Percentiles rank a stretch among this genome's conserved stretches.
These are phyloP conservation scores for Cylindricascospora bacillispora DNA, from an alignment of 1,139 yeast species.

Conservation along the genomic window DNA sequence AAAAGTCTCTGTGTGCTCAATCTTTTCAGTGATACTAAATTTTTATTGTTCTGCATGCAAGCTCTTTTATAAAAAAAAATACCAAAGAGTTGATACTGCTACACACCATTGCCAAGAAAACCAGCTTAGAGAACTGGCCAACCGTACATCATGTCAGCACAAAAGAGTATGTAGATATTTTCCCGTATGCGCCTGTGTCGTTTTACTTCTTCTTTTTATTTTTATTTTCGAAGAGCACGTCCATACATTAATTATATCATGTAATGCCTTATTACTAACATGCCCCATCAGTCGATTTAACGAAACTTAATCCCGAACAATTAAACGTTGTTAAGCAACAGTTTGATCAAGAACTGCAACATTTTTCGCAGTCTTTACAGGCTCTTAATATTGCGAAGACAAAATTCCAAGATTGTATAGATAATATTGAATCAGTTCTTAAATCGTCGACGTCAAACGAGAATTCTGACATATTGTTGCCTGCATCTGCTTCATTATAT, in stretches of 20 bases:
- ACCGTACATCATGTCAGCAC: too few relatives aligned
- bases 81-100: background rate
- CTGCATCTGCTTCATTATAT: slow-evolving; percentile 78
- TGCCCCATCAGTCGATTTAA: slow-evolving; percentile 37
- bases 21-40: slow-evolving; percentile 1
- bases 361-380: slow-evolving; percentile 70
- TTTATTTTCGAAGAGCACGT: background rate
- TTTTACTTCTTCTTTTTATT: too few relatives aligned
- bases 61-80: slow-evolving; percentile 1
- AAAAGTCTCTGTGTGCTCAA: slow-evolving; percentile 4
- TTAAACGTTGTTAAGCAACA: slow-evolving; percentile 72
- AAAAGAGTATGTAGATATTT: slow-evolving; percentile 12
- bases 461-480: slow-evolving; percentile 50
- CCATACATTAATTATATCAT: background rate
- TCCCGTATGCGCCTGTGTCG: slow-evolving; percentile 2
- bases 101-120: too few relatives aligned
- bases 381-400: slow-evolving; percentile 76
- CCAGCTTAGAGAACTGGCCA: too few relatives aligned
- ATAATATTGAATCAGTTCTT: slow-evolving; percentile 46
- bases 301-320: slow-evolving; percentile 69
- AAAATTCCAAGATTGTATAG: slow-evolving; percentile 72
- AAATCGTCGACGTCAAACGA: slow-evolving; percentile 31
- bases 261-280: slow-evolving; percentile 5
- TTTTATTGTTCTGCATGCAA: slow-evolving; percentile 1
- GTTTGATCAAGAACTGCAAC: slow-evolving; percentile 76